These are phyloP conservation scores for Pholiota adiposa DNA, from an alignment of 1,284 basidiomycete genomes.

Conservation along the genomic window DNA sequence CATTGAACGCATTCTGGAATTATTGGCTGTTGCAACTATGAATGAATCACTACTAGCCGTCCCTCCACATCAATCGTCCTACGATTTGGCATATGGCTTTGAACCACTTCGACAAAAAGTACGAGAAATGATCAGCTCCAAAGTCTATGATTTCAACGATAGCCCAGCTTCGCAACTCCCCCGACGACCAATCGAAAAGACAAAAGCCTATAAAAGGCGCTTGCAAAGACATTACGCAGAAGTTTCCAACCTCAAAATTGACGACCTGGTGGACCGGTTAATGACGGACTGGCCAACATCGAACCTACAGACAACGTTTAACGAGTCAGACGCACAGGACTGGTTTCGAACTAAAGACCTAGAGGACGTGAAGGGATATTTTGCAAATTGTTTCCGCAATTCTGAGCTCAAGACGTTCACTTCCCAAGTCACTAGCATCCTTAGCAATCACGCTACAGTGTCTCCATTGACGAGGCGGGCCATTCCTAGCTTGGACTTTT, in stretches of 20 bases:
- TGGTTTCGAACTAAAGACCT: constrained; percentile 16
- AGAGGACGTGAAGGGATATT: constrained; percentile 9
- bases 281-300: constrained; percentile 1
- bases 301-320: not conserved
- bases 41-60: constrained; percentile 5
- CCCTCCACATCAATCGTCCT: constrained; percentile 12
- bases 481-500: constrained; percentile 7
- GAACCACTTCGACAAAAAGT: constrained; percentile 9
- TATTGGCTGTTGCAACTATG: constrained; percentile 37
- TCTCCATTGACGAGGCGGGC: not conserved
- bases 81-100: constrained; percentile 12
- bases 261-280: constrained; percentile 3
- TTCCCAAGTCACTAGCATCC: not conserved
- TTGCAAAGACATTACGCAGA: not conserved
- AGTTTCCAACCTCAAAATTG: not conserved
- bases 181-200: not conserved
- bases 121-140: constrained; percentile 9
- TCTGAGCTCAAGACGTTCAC: constrained; percentile 13
- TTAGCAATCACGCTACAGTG: not conserved
- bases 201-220: not conserved
- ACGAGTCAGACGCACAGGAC: not conserved
- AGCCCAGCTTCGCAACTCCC: constrained; percentile 4
- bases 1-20: constrained; percentile 25
- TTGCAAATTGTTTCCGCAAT: constrained; percentile 18
- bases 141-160: not conserved